Evolutionary conservation across 768 basidiomycete genomes (phyloP).

Genomic region (Trametes sanguinea): DNA sequence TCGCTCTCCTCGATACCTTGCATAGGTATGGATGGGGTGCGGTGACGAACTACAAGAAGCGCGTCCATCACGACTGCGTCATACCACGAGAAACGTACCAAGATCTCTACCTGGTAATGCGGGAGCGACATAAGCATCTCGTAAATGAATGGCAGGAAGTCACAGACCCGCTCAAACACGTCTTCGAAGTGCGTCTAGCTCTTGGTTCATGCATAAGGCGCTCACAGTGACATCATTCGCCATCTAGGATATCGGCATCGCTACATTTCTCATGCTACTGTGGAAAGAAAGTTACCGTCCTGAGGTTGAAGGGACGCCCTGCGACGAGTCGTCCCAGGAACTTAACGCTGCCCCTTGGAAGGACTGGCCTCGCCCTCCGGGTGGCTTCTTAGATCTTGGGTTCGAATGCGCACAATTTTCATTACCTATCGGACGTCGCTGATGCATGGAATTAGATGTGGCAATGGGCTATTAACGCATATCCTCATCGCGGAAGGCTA

Average conservation of each 20-base stretch:
- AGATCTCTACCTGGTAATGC: conserved; percentile 85
- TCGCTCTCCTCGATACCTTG: conserved; percentile 78
- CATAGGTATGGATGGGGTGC: conserved; percentile 91
- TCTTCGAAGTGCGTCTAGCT: conserved; percentile 66
- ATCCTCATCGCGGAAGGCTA: conserved; percentile 87
- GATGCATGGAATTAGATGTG: conserved; percentile 56
- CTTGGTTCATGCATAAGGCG: not conserved
- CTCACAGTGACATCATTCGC: not conserved
- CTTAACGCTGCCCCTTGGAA: conserved; percentile 54
- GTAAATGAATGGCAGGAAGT: conserved; percentile 76
- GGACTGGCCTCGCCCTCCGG: conserved; percentile 74
- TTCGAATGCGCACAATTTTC: conserved; percentile 37
- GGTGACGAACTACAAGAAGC: conserved; percentile 80
- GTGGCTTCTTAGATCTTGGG: conserved; percentile 91
- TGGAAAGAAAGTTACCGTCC: conserved; percentile 67
- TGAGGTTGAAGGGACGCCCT: not conserved
- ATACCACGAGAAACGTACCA: conserved; percentile 80
- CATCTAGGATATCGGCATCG: conserved; percentile 87
- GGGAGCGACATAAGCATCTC: conserved; percentile 79
- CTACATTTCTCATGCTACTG: conserved; percentile 87
- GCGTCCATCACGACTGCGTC: conserved; percentile 80
- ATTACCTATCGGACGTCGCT: not conserved
- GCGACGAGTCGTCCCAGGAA: conserved; percentile 15
- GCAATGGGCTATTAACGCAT: conserved; percentile 90
- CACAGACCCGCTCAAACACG: conserved; percentile 88